Evolutionary conservation across 345 rosid species (phyloP), one percentile per base, ranked within the genome.

Genomic region (Camelina hispida): DNA sequence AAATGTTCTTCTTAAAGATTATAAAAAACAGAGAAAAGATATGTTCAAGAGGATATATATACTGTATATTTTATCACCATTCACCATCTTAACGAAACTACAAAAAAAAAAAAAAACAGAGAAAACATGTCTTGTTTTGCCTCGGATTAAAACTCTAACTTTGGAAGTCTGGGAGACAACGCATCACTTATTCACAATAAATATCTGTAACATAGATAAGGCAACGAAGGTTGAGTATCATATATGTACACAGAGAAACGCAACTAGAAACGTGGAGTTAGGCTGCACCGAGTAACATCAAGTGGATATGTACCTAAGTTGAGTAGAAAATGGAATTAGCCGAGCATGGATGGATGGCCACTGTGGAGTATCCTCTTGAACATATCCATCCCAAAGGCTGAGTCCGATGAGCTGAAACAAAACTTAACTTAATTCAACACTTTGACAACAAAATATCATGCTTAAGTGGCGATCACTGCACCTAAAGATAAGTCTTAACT

Each of bases 371-470:
- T 92, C 81, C 93, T 87, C 90, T 92, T 95, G 46, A 90, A 7
- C 88, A 92, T 86, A 75, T 92, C 96, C 94, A 92, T 92, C 72
- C 98, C 97, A 78, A 95, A 95, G 6, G 96, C 83, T 40, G 99
- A 95, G 79, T 95, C 99, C 7, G 97, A 90, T 59, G 97, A 90
- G 71, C 99, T 95, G 97, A 71, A 73, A 57, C 57, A 20, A 79
- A 63, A 13, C 20, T 66, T 15, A 56, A 43, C 12, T 37, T 69
- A 66, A 20, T 63, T 54, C 35, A 78, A 60, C 69, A 58, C 47
- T 66, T 35, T 1, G 20, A 51, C 20, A 52, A 12, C 37, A 44
- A 61, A 23, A 12, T 46, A 4, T 15, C 10, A 30, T 18, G 25
- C n/a, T n/a, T n/a, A n/a, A n/a, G 4, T 4, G 37, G 20, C 40